These are phyloP conservation scores for Wallemia ichthyophaga DNA, from an alignment of 1,284 basidiomycete species.

Conservation along the genomic window DNA sequence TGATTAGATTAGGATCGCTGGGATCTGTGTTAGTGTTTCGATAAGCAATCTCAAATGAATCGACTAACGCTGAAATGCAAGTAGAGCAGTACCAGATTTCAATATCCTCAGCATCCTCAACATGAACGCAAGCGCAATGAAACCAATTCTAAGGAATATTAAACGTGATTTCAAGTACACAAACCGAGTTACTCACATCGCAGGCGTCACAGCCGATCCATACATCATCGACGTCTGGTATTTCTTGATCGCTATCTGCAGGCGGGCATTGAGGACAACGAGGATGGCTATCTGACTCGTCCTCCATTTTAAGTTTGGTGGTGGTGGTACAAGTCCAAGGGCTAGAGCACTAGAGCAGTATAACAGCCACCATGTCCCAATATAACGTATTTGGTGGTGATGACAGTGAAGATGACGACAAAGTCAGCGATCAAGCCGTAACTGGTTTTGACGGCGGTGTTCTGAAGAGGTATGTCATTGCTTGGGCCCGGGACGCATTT, in stretches of 20 bases:
- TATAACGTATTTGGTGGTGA: conserved; percentile 1
- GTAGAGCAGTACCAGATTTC: neutral
- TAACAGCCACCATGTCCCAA: neutral
- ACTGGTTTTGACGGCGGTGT: conserved; percentile 37
- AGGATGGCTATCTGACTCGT: conserved; percentile 1
- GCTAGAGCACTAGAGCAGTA: neutral
- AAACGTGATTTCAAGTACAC: neutral
- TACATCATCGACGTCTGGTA: neutral
- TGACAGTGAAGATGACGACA: neutral
- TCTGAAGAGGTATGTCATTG: conserved; percentile 37
- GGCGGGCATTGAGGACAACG: conserved; percentile 1
- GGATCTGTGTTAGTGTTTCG: neutral
- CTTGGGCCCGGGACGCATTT: conserved; percentile 6
- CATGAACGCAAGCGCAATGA: neutral
- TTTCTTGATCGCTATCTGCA: neutral
- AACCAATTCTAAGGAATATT: neutral
- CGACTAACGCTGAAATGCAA: neutral
- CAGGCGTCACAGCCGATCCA: neutral
- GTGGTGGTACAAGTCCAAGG: neutral
- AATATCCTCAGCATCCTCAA: neutral
- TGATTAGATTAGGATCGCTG: neutral
- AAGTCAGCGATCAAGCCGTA: conserved; percentile 29
- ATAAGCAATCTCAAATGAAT: neutral
- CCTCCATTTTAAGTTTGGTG: conserved; percentile 1
- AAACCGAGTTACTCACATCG: neutral